Conservation (phyloP, 169 alveolate genomes). For the Plasmodium berghei region DNA sequence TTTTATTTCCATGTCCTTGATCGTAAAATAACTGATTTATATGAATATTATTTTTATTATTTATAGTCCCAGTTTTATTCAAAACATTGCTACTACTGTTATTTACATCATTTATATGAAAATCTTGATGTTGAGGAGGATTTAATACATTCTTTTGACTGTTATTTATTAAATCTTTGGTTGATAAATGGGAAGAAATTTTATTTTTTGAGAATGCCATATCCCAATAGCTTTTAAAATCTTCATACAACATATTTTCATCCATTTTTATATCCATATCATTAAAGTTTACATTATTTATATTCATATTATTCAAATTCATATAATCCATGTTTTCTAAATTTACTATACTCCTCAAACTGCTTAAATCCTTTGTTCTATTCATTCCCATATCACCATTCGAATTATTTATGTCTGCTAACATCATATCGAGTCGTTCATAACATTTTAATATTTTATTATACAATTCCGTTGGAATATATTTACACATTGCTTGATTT, state of each 20-base stretch:
- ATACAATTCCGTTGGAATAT: constrained; percentile 24
- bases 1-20: not conserved
- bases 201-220: constrained; percentile 16
- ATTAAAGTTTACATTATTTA: too few relatives aligned
- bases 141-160: constrained; percentile 7
- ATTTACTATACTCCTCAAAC: not conserved
- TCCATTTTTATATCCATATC: not conserved
- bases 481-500: constrained; percentile 31
- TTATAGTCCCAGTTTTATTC: not conserved
- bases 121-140: constrained; percentile 11
- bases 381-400: not conserved
- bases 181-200: not conserved
- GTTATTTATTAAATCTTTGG: not conserved
- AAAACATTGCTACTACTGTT: not conserved
- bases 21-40: not conserved
- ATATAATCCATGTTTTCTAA: not conserved
- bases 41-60: not conserved
- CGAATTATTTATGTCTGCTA: constrained; percentile 5
- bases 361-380: not conserved
- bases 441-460: constrained; percentile 61
- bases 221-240: constrained; percentile 67
- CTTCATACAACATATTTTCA: constrained; percentile 29
- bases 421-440: constrained; percentile 41
- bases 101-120: not conserved
- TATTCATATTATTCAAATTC: not conserved